A percentile compares a stretch with the other conserved stretches of the same genome.
phyloP scores from a whole-genome alignment of 2,329 filamentous ascomycete genomes.

The Sclerotiophoma versabilis region DNA sequence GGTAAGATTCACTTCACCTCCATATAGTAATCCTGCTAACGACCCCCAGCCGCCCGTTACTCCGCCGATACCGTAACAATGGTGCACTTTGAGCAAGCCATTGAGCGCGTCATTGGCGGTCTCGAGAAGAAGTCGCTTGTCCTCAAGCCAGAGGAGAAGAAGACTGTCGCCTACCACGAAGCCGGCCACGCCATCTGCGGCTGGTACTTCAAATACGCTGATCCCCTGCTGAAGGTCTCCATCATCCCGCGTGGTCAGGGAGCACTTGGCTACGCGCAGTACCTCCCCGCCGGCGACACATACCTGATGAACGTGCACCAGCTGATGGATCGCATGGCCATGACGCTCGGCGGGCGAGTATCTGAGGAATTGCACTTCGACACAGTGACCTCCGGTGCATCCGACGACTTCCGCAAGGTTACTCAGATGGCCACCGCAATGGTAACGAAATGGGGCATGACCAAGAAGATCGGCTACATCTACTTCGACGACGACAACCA shows the following conservation, averaged over 20 bases:
- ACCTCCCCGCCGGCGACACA: conserved; percentile 87
- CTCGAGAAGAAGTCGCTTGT: conserved; percentile 97
- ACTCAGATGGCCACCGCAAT: conserved; percentile 94
- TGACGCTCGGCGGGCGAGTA: conserved; percentile 95
- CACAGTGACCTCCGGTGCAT: conserved; percentile 92
- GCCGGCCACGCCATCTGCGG: conserved; percentile 98
- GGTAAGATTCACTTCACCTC: conserved; percentile 64
- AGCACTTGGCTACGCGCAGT: conserved; percentile 94
- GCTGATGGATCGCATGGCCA: conserved; percentile 99
- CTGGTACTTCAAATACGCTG: conserved; percentile 97
- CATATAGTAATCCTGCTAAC: conserved; percentile 50
- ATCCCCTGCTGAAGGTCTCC: conserved; percentile 95
- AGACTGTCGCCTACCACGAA: conserved; percentile 96
- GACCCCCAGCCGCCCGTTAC: conserved; percentile 74
- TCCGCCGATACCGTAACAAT: conserved; percentile 83
- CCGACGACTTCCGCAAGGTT: conserved; percentile 98
- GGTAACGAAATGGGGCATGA: conserved; percentile 99
- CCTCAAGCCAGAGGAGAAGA: conserved; percentile 91
- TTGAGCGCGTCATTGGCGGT: conserved; percentile 95
- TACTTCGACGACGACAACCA: conserved; percentile 86
- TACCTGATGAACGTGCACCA: conserved; percentile 97
- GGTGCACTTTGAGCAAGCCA: conserved; percentile 94
- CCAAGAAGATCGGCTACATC: conserved; percentile 87
- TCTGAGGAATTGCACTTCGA: conserved; percentile 97
- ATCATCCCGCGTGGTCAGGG: conserved; percentile 97